Base-by-base conservation (phyloP, 768 basidiomycete species). In the Boletus rex-veris region DNA sequence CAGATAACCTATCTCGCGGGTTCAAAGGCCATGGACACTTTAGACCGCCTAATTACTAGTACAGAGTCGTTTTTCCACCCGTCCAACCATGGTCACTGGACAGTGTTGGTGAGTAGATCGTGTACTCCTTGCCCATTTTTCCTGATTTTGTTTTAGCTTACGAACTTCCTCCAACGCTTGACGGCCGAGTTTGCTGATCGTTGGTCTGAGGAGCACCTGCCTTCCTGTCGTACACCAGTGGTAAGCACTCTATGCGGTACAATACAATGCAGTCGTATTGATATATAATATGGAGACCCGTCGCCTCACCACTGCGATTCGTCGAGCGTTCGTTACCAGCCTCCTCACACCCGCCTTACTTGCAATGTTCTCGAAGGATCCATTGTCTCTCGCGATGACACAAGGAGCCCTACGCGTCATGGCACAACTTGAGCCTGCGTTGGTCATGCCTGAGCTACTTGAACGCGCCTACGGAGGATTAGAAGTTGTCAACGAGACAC, bases 51-150 rank as follows among this genome's bases (percentile, higher is more conserved):
- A 39, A 83, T 98, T 56, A 95, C 91, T 14, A 94, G 91, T 62
- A 91, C 89, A 7, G 96, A 98, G 65, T 85, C 88, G 0, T 96
- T 89, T 76, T 98, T 98, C 73, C 96, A 98, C 69, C 96, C 96
- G 2, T 91, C 90, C 4, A 97, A 97, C 66, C 85, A 85, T 30
- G 95, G 95, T 4, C 74, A 79, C 30, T 97, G 93, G 91, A 88
- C 91, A 8, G 58, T 70, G 38, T 49, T 67, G 57, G 71, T 65
- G 28, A 47, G 60, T 55, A 7, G 9, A 9, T 28, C 12, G 2
- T 26, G 28, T 48, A 16, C 14, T 48, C 44, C 31, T 7, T 2
- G 9, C 6, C 12, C 28, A 43, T 11, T 48, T 38, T 38, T 55
- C 16, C 59, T 62, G 10, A 70, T 43, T 38, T 46, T 47, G 12